Percentiles rank a stretch among this genome's conserved stretches.
These are phyloP conservation scores for Tilletia horrida DNA, from an alignment of 1,284 basidiomycete species.

Conservation along the genomic window DNA sequence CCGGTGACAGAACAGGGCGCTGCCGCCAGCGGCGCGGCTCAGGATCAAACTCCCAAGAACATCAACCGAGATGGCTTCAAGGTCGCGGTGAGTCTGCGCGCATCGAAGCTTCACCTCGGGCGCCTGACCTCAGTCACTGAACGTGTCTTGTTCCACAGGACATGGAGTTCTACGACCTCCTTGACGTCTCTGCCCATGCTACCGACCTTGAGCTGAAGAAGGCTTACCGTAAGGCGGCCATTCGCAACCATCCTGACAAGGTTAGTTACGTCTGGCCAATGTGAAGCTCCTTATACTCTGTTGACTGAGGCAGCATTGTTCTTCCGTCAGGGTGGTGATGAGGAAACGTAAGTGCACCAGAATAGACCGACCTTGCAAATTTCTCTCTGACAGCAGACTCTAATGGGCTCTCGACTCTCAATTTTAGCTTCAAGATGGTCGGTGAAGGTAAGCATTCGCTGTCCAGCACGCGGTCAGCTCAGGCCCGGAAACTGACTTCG, in stretches of 20 bases:
- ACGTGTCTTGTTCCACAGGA: constrained; percentile 22
- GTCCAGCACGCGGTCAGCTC: too few species aligned
- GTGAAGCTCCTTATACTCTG: not conserved
- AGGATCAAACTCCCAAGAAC: constrained; percentile 15
- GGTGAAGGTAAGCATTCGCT: constrained; percentile 64
- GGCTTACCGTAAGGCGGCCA: constrained; percentile 89
- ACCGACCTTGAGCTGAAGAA: constrained; percentile 80
- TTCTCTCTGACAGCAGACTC: too few species aligned
- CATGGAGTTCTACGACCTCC: constrained; percentile 56
- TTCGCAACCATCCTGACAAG: constrained; percentile 68
- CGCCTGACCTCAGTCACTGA: not conserved
- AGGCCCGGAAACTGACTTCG: constrained; percentile 17
- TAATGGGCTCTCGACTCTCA: too few species aligned
- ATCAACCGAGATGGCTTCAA: constrained; percentile 50
- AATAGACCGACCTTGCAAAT: too few species aligned
- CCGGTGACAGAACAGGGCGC: too few species aligned
- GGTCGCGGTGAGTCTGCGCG: constrained; percentile 28
- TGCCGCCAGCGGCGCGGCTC: too few species aligned
- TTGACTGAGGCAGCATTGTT: not conserved
- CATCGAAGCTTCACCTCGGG: not conserved
- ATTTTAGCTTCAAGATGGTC: constrained; percentile 33
- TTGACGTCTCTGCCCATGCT: constrained; percentile 50
- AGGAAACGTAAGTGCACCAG: constrained; percentile 37
- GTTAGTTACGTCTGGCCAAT: not conserved
- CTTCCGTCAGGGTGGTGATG: constrained; percentile 40